Conservation (phyloP, 2,329 filamentous ascomycete genomes). For the Hypoxylon sp. region DNA sequence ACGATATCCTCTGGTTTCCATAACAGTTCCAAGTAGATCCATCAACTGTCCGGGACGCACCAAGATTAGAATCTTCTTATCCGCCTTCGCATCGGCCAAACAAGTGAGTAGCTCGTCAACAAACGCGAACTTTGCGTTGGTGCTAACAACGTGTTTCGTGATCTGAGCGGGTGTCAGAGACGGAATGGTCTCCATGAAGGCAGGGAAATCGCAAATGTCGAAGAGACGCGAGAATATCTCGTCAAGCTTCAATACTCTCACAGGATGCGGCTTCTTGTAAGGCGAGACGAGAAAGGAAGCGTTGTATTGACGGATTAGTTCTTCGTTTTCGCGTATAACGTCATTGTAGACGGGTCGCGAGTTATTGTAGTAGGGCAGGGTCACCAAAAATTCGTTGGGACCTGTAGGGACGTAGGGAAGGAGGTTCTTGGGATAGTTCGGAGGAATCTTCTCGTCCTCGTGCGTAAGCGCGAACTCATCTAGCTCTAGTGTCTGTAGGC, state of each 20-base stretch:
- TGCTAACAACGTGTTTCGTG: slow-evolving; percentile 66
- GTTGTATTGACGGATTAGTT: slow-evolving; percentile 61
- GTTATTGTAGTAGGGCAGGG: slow-evolving; percentile 68
- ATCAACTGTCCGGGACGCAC: slow-evolving; percentile 63
- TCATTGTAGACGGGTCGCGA: slow-evolving; percentile 65
- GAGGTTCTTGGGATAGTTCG: slow-evolving; percentile 43
- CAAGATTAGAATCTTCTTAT: slow-evolving; percentile 66
- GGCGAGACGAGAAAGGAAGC: slow-evolving; percentile 57
- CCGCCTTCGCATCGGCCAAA: slow-evolving; percentile 54
- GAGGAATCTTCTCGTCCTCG: slow-evolving; percentile 37
- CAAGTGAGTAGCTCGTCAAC: slow-evolving; percentile 65
- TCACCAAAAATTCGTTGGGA: slow-evolving; percentile 63
- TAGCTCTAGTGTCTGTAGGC: slow-evolving; percentile 31
- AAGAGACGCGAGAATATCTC: slow-evolving; percentile 63
- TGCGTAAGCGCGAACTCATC: slow-evolving; percentile 26
- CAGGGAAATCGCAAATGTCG: slow-evolving; percentile 69
- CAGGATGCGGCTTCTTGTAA: slow-evolving; percentile 55
- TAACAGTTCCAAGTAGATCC: slow-evolving; percentile 64
- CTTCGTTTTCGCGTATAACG: slow-evolving; percentile 58
- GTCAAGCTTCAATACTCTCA: slow-evolving; percentile 62
- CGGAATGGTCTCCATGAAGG: slow-evolving; percentile 61
- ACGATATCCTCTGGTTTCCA: slow-evolving; percentile 55
- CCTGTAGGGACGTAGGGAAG: slow-evolving; percentile 48
- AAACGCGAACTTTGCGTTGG: slow-evolving; percentile 72
- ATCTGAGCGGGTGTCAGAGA: slow-evolving; percentile 58